A percentile compares a stretch with the other conserved stretches of the same genome.
Evolutionary conservation across 139 green algal species (phyloP).

Genomic region (Diplosphaera chodatii): DNA sequence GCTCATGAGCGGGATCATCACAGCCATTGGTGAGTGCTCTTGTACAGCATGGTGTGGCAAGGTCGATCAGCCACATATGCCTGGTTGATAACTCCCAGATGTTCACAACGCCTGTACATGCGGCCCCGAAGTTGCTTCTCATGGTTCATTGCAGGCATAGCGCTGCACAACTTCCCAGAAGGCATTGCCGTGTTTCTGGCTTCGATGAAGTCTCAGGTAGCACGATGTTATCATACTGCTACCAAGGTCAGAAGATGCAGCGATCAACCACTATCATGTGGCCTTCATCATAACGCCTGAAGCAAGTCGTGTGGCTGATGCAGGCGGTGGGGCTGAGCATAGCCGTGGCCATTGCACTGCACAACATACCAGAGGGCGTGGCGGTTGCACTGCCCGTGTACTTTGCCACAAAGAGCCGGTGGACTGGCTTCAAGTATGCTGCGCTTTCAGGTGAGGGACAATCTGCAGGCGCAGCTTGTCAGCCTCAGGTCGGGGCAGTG

Average conservation of each 20-base stretch:
- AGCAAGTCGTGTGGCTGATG: too few relatives aligned
- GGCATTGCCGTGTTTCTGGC: conserved; percentile 63
- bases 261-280: too few relatives aligned
- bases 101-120: too few relatives aligned
- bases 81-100: too few relatives aligned
- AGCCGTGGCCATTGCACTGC: conserved; percentile 67
- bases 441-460: conserved; percentile 10
- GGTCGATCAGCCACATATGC: too few relatives aligned
- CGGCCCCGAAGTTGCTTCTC: too few relatives aligned
- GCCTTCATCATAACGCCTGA: conserved; percentile 12
- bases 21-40: neutral
- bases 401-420: conserved; percentile 65
- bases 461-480: too few relatives aligned
- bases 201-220: conserved; percentile 6
- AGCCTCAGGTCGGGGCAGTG: too few relatives aligned
- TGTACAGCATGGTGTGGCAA: too few relatives aligned
- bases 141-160: conserved; percentile 46
- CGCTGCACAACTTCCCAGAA: conserved; percentile 70
- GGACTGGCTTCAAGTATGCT: conserved; percentile 45
- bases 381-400: conserved; percentile 88
- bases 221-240: too few relatives aligned
- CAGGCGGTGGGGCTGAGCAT: conserved; percentile 39
- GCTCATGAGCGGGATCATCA: conserved; percentile 8
- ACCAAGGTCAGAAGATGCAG: too few relatives aligned
- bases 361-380: conserved; percentile 77